A percentile compares a stretch with the other conserved stretches of the same genome.
Conservation (phyloP, 768 basidiomycete genomes). For the Holtermanniella nyarrowii region DNA sequence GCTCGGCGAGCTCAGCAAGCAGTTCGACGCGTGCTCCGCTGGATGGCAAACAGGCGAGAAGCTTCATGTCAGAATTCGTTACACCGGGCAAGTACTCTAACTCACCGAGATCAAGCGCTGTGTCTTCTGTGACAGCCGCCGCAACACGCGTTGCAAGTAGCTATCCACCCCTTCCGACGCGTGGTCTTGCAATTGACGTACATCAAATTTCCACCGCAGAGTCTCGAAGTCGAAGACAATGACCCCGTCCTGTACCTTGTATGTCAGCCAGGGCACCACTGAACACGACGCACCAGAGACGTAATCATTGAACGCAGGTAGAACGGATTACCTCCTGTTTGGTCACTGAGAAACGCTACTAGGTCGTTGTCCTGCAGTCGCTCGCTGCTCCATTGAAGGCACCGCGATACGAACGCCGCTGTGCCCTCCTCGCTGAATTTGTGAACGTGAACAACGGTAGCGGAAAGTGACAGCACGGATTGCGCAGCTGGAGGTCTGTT, state of each 20-base stretch:
- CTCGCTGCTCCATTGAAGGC: conserved; percentile 4
- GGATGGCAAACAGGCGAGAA: conserved; percentile 19
- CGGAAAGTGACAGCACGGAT: conserved; percentile 5
- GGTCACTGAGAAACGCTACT: conserved; percentile 10
- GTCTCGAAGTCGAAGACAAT: conserved; percentile 15
- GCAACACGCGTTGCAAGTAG: conserved; percentile 10
- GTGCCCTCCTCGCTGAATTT: conserved; percentile 12
- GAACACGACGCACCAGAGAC: conserved; percentile 10
- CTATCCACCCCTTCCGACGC: conserved; percentile 16
- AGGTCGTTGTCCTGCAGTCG: background rate
- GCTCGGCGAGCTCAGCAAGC: conserved; percentile 8
- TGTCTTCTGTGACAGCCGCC: conserved; percentile 5
- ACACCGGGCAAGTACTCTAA: no score
- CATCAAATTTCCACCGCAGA: conserved; percentile 13
- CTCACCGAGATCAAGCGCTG: no score
- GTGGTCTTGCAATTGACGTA: conserved; percentile 11
- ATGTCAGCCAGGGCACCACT: conserved; percentile 1
- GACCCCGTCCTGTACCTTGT: conserved; percentile 14
- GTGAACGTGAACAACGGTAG: conserved; percentile 1
- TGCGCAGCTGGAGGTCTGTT: background rate
- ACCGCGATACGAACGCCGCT: conserved; percentile 3
- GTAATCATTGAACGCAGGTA: conserved; percentile 12
- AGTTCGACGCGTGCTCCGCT: conserved; percentile 11
- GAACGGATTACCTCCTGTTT: conserved; percentile 21
- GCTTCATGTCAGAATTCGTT: no score